Evolutionary conservation across 345 rosid species (phyloP), one percentile per base, ranked within the genome.

Genomic region (Syzygium oleosum): DNA sequence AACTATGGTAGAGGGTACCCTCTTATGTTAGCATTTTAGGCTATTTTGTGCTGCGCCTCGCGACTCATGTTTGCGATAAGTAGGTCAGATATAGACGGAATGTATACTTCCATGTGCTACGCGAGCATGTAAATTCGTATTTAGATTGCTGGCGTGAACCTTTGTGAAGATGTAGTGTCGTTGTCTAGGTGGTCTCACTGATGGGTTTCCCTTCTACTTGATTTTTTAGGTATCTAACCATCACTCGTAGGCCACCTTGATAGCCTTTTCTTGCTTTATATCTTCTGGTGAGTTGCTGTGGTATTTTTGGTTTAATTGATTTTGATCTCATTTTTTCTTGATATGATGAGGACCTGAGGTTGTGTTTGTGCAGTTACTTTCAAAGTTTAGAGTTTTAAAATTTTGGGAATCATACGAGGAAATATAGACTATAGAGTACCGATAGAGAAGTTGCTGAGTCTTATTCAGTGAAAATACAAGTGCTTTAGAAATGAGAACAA

Each of bases 191-290:
- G 89, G 84, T 85, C 90, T 90, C 87, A 88, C 91, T 84, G 84
- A 63, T 91, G 87, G 85, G 87, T 85, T 86, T 90, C 88, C 65
- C 29, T 85, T 90, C 87, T 92, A 80, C 56, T 90, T 92, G 83
- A 73, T 88, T 93, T 85, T 52, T 34, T 85, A 91, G 93, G 92
- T 92, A 89, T 87, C 91, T 91, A 91, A 88, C 91, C 89, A 80
- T 78, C 85, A 87, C 87, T 56, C 31, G 86, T 85, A 88, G 89
- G 41, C 90, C 88, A 84, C 56, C 87, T 91, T 89, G 92, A 86
- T 89, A 88, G 87, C 88, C 90, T 90, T 89, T 90, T 79, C 88
- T 88, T 90, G 90, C 88, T 88, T 85, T 87, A 52, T 52, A 86
- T 92, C 83, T 88, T 84, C 89, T 55, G 87, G 93, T 90, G 86